Base-by-base conservation (phyloP, 2,329 filamentous ascomycete genomes). In the Aureobasidium sp. region DNA sequence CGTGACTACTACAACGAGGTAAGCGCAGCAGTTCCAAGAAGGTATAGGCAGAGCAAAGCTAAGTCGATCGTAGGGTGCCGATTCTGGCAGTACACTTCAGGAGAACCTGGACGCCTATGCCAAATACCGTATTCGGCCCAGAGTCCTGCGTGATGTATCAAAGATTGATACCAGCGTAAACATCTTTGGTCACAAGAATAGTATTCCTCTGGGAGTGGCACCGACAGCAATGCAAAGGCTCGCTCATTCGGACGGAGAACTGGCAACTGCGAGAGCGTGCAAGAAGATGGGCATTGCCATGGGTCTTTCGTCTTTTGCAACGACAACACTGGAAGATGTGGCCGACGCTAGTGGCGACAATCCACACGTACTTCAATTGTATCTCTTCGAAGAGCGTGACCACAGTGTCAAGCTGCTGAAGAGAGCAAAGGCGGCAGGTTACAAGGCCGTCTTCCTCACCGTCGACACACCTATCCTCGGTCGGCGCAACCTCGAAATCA, bases 391-490 rank as follows among this genome's bases (percentile, higher is more conserved):
- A 65, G 77, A 83, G 66, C 72, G 79, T 67, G 78, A 62, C 74
- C 78, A 53, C 75, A 82, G 69, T 69, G 75, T 77, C 61, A 64
- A 74, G 66, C 57, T 70, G 31, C 69, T 73, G 45, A 63, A 65
- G 38, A 65, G 70, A 13, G 71, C 71, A 15, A 72, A 71, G 63
- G 67, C 67, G 57, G 70, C 70, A 1, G 80, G 80, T 3, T 83
- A 78, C 69, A 81, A 81, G 63, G 81, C 81, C 0, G 69, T 84
- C 3, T 78, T 84, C 54, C 68, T 85, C 2, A 80, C 81, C 0
- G 80, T 84, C 2, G 82, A 85, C 61, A 77, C 77, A 0, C 81
- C 82, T 0, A 75, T 81, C 7, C 73, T 84, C 0, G 82, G 81
- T 0, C 74, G 77, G 13, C 73, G 82, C 1, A 72, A 82, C 19